Evolutionary conservation across 768 basidiomycete genomes (phyloP), one percentile per base, ranked within the genome.

Genomic region (Amanita polypyramis): DNA sequence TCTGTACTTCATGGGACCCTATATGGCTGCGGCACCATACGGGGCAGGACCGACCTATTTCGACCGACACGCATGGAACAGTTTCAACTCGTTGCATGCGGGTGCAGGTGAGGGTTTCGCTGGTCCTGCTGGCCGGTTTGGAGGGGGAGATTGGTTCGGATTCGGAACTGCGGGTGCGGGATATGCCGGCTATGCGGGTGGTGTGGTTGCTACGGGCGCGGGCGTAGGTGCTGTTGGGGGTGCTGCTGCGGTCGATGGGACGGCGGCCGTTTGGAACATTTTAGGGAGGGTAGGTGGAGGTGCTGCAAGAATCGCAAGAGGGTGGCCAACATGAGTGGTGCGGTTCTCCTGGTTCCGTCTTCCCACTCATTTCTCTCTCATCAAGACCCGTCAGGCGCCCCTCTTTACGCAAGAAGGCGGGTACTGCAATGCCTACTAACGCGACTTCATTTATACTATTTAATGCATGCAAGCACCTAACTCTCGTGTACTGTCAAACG

Each of bases 51-150:
- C 81, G 34, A 82, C 80, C 29, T 79, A 79, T 53, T 82, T 86
- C 55, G 87, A 91, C 56, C 80, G 87, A 9, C 71, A 75, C 6
- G 83, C 83, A 21, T 91, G 88, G 88, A 71, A 70, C 48, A 82
- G 79, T 60, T 88, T 86, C 65, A 89, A 90, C 58, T 66, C 75
- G 9, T 74, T 91, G 67, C 47, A 48, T 25, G 75, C 76, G 43
- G 76, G 72, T 8, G 73, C 70, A 0, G 85, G 85, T 0, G 86
- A 88, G 57, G 86, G 87, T 23, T 85, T 86, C 23, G 40, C 41
- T 21, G 47, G 47, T 9, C 47, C 47, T 27, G 27, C 35, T 25
- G 38, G 38, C 6, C 36, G 47, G 39, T 35, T 48, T 25, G 47
- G 47, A 17, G 46, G 47, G 15, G 46, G 37, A 29, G 46, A n/a